Percentiles rank a stretch among this genome's conserved stretches.
phyloP scores from a whole-genome alignment of 1,284 basidiomycete genomes.

The Rhodotorula sp. region DNA sequence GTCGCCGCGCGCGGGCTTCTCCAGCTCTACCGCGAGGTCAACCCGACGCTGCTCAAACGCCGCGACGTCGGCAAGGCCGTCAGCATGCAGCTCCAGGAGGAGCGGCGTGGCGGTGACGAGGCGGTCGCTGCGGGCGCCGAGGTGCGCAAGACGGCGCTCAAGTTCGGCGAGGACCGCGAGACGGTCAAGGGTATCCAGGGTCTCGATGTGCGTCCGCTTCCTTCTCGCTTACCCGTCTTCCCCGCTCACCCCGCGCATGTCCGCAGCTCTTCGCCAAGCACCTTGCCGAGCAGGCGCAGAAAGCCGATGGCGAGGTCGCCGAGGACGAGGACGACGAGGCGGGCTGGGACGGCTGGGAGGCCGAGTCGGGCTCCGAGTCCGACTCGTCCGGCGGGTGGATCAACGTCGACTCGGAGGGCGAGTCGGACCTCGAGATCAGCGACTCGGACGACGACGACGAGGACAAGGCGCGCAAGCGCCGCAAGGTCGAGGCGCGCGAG shows the following conservation, averaged over 20 bases:
- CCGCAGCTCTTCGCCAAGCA: slow-evolving; percentile 82
- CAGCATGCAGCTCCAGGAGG: slow-evolving; percentile 24
- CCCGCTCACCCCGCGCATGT: neutral
- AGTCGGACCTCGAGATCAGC: slow-evolving; percentile 51
- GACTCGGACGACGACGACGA: slow-evolving; percentile 44
- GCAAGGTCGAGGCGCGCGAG: slow-evolving; percentile 21
- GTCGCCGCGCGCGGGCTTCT: slow-evolving; percentile 84
- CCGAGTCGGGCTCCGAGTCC: slow-evolving; percentile 68
- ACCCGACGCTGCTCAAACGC: slow-evolving; percentile 87
- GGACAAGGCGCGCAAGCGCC: slow-evolving; percentile 29
- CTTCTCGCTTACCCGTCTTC: neutral
- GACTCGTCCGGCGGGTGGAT: slow-evolving; percentile 80
- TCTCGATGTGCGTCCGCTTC: slow-evolving; percentile 63
- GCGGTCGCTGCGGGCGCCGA: slow-evolving; percentile 38
- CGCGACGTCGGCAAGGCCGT: slow-evolving; percentile 66
- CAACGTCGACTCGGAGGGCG: slow-evolving; percentile 72
- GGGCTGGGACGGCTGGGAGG: slow-evolving; percentile 90
- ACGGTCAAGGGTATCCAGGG: slow-evolving; percentile 81
- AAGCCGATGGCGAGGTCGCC: slow-evolving; percentile 51
- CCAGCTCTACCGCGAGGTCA: slow-evolving; percentile 93
- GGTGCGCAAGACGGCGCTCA: slow-evolving; percentile 54
- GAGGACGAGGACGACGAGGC: slow-evolving; percentile 66
- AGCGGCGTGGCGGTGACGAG: slow-evolving; percentile 42
- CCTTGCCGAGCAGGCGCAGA: slow-evolving; percentile 59
- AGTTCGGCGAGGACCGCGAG: slow-evolving; percentile 78